Conservation (phyloP, 2,329 filamentous ascomycete genomes). For the Alternaria sp. region DNA sequence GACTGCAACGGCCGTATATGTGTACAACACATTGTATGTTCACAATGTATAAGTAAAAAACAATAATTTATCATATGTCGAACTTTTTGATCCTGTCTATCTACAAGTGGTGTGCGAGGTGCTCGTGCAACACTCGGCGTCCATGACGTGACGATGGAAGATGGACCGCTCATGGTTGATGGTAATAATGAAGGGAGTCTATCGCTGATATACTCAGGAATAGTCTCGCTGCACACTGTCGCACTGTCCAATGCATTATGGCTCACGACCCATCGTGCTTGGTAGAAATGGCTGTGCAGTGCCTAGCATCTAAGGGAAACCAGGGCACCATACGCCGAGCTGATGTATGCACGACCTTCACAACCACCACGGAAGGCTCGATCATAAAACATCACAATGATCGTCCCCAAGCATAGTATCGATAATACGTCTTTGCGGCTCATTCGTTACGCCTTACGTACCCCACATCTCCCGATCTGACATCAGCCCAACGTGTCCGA, state of each 20-base stretch:
- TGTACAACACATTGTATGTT: slow-evolving; percentile 11
- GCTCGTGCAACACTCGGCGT: background rate
- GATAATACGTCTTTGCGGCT: background rate
- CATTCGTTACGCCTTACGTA: background rate
- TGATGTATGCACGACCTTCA: background rate
- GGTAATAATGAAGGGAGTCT: background rate
- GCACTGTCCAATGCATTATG: background rate
- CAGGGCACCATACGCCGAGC: background rate
- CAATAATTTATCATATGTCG: background rate
- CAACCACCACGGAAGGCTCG: background rate
- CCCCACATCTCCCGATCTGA: background rate
- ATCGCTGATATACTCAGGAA: too few species aligned
- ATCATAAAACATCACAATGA: accelerated
- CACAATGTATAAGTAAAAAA: background rate
- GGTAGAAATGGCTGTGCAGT: background rate
- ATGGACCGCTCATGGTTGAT: too few species aligned
- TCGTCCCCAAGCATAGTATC: background rate
- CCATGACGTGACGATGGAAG: background rate
- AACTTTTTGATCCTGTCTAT: accelerated
- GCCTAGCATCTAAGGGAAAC: background rate
- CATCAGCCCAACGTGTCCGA: background rate
- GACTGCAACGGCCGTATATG: background rate
- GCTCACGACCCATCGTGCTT: background rate
- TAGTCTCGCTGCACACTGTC: too few species aligned
- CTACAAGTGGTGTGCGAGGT: accelerated